Evolutionary conservation across 805 yeast genomes (phyloP), one percentile per base, ranked within the genome.

Genomic region (Myxozyma geophila): DNA sequence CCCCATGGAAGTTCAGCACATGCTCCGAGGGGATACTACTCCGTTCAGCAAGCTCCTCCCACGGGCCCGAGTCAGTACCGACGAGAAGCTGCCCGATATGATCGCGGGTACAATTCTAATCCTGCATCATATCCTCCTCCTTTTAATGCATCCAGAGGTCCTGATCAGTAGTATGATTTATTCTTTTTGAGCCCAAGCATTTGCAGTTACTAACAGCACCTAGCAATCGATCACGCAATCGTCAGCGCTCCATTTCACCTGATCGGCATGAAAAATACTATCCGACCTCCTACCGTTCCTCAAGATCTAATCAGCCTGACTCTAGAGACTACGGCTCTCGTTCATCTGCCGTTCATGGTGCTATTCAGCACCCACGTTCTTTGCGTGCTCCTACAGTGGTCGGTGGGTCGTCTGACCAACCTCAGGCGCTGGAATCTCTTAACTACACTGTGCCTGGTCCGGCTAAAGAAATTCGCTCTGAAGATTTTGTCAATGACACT

Each of bases 371-470:
- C 3, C 40, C 21, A 15, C 28, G 48, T n/a, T n/a, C 51, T 17
- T 10, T 35, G 35, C 52, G 28, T 13, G 21, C 41, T 12, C 49
- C 40, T 21, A 8, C 54, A 5, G 36, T 43, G 2, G 48, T 37
- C 19, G 62, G 55, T n/a, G 71, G 66, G 15, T 41, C 70, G 13
- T 70, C 72, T 7, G 62, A 49, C 28, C 35, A 36, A n/a, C 59
- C 52, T 7, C 53, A 43, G 39, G 66, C 70, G 15, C 65, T 60
- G 48, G 71, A 65, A 33, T 64, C 72, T 12, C 69, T 70, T 6
- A 58, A 67, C 7, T 70, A 69, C 44, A 62, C 68, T 12, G 53
- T 70, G n/a, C 72, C 72, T 6, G 62, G 54, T 6, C 67, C 61
- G 10, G 46, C 68, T 5, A 43, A 43, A 13, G 62, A 63, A 33